Conservation (phyloP, 257 asterid genomes). For the Marsdenia floribunda region DNA sequence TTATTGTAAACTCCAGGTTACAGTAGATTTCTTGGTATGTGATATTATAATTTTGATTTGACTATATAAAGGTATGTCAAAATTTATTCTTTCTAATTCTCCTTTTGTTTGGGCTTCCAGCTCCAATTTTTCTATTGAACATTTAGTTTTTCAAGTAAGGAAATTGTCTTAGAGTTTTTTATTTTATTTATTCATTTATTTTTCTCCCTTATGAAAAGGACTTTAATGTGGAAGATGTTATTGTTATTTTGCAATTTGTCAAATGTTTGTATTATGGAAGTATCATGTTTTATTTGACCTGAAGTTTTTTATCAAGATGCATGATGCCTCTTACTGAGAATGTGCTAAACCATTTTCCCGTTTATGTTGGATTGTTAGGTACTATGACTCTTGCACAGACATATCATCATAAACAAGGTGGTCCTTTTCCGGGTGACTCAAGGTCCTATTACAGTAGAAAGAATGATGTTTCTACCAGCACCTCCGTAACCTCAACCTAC, state of each 20-base stretch:
- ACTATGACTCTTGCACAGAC: conserved; percentile 60
- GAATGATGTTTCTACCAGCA: conserved; percentile 25
- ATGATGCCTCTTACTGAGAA: not conserved
- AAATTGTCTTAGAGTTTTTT: not conserved
- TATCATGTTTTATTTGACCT: not conserved
- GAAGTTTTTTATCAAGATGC: not conserved
- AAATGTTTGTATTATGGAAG: not conserved
- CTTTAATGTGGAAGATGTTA: not conserved
- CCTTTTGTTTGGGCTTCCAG: not conserved
- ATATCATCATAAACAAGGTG: conserved; percentile 37
- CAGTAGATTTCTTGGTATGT: not conserved
- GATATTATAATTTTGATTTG: not conserved
- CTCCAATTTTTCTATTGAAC: not conserved
- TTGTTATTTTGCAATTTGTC: not conserved
- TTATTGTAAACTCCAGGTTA: not conserved
- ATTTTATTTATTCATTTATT: too few relatives aligned
- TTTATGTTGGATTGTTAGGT: conserved; percentile 34
- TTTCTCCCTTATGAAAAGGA: not conserved
- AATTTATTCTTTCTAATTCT: not conserved
- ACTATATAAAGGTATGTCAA: not conserved
- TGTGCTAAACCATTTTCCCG: not conserved
- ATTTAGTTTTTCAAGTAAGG: not conserved
- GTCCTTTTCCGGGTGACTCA: conserved; percentile 38
- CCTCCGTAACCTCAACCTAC: conserved; percentile 26
- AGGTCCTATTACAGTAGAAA: conserved; percentile 44